Conservation (phyloP, 345 rosid species). For the Rhizophora apiculata region DNA sequence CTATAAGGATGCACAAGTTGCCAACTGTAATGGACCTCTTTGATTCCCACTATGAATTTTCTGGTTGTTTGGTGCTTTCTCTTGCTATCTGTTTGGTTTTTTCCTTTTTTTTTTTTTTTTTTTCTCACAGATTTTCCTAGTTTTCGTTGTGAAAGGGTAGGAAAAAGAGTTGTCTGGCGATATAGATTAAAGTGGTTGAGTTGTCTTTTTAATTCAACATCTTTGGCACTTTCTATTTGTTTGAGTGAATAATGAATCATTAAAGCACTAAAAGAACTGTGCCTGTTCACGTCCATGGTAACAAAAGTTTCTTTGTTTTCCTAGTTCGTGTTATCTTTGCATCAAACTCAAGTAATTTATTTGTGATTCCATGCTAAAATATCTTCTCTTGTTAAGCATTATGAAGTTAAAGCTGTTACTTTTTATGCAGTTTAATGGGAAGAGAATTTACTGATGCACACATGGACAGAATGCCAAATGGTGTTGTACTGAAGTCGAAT, state of each 20-base stretch:
- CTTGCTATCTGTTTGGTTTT: not conserved
- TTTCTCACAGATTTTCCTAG: not conserved
- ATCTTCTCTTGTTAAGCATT: not conserved
- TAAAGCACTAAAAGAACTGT: no score
- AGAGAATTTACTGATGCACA: constrained; percentile 54
- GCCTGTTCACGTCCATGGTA: no score
- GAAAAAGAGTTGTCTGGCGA: no score
- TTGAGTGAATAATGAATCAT: no score
- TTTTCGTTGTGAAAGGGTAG: not conserved
- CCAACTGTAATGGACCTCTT: not conserved
- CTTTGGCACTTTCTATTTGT: constrained; percentile 3
- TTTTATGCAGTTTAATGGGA: constrained; percentile 68
- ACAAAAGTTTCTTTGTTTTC: no score
- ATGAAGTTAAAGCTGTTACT: not conserved
- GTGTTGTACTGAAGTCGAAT: constrained; percentile 31
- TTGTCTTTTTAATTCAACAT: not conserved
- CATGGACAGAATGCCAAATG: constrained; percentile 57
- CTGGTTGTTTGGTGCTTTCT: not conserved
- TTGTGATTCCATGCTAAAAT: not conserved
- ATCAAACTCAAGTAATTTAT: not conserved
- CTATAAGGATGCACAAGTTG: not conserved
- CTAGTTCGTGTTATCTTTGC: no score
- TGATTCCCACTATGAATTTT: not conserved
- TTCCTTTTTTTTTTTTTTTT: not conserved
- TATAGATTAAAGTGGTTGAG: not conserved